These are phyloP conservation scores for Lignosus rhinocerotis DNA, from an alignment of 1,284 basidiomycete genomes.

Conservation along the genomic window DNA sequence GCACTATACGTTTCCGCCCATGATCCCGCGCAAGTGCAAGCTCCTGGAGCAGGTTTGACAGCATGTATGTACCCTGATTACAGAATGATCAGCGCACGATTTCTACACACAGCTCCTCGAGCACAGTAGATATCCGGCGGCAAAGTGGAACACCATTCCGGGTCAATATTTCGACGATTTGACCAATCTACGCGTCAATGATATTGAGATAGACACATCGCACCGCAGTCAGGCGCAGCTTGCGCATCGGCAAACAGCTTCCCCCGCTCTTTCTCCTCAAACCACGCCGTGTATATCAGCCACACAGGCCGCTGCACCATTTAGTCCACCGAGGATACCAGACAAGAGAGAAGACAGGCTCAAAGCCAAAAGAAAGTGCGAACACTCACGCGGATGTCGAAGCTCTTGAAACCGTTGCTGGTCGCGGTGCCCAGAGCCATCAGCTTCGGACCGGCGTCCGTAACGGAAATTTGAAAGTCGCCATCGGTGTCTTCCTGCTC, in stretches of 20 bases:
- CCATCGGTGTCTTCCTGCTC: slow-evolving; percentile 99
- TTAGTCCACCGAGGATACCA: not conserved
- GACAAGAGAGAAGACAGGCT: not conserved
- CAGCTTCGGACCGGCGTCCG: slow-evolving; percentile 95
- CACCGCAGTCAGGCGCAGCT: slow-evolving; percentile 6
- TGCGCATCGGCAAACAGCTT: not conserved
- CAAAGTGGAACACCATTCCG: not conserved
- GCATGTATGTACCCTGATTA: slow-evolving; percentile 91
- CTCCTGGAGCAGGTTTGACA: slow-evolving; percentile 98
- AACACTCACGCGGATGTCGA: slow-evolving; percentile 84
- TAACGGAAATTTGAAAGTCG: slow-evolving; percentile 96
- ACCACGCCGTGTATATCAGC: not conserved
- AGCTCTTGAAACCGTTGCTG: slow-evolving; percentile 96
- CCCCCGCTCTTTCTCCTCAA: not conserved
- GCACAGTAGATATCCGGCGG: not conserved
- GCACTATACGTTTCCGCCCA: slow-evolving; percentile 91
- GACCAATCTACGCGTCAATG: slow-evolving; percentile 10
- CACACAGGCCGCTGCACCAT: not conserved
- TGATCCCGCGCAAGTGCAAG: slow-evolving; percentile 96
- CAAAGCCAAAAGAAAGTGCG: not conserved
- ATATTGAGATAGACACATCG: slow-evolving; percentile 9
- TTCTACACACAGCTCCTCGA: not conserved
- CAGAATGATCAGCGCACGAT: slow-evolving; percentile 2
- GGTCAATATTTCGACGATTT: slow-evolving; percentile 15
- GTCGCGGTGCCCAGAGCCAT: slow-evolving; percentile 95